Percentiles rank a stretch among this genome's conserved stretches.
Evolutionary conservation across 1,139 yeast species (phyloP).

Genomic region (Neolecta irregularis): DNA sequence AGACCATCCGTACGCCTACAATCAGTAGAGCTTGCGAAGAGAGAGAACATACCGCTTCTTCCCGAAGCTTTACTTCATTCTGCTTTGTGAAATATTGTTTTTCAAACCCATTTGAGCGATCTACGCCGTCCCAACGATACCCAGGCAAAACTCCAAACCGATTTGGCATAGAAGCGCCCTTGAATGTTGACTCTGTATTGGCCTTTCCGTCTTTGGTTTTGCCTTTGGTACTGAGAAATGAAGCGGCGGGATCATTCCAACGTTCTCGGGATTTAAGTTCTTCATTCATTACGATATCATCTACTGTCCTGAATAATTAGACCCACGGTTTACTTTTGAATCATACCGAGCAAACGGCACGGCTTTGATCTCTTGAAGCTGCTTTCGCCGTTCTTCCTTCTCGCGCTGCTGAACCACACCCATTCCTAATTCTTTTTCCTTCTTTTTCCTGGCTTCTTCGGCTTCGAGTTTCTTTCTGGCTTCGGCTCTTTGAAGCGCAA

Average conservation of each 20-base stretch:
- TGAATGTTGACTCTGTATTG: slow-evolving; percentile 26
- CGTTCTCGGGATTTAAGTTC: slow-evolving; percentile 25
- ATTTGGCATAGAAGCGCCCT: slow-evolving; percentile 45
- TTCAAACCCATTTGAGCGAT: slow-evolving; percentile 85
- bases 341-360: slow-evolving; percentile 22
- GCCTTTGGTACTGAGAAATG: slow-evolving; percentile 26
- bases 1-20: slow-evolving; percentile 3
- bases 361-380: slow-evolving; percentile 23
- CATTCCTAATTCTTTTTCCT: slow-evolving; percentile 27
- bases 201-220: slow-evolving; percentile 7
- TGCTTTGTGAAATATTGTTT: slow-evolving; percentile 42
- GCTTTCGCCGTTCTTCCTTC: slow-evolving; percentile 20
- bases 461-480: slow-evolving; percentile 22
- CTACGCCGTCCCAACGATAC: slow-evolving; percentile 82
- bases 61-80: slow-evolving; percentile 24
- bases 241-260: slow-evolving; percentile 56
- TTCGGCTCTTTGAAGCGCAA: slow-evolving; percentile 20
- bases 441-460: slow-evolving; percentile 20
- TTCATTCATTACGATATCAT: slow-evolving; percentile 30
- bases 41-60: no score
- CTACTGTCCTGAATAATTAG: slow-evolving; percentile 18
- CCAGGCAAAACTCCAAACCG: slow-evolving; percentile 72
- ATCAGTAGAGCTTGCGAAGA: no score
- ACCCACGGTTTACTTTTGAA: background rate
- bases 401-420: slow-evolving; percentile 33